Percentiles rank a stretch among this genome's conserved stretches.
phyloP scores from a whole-genome alignment of 192 early-diverging fungal genomes.

The Entophlyctis luteolus region DNA sequence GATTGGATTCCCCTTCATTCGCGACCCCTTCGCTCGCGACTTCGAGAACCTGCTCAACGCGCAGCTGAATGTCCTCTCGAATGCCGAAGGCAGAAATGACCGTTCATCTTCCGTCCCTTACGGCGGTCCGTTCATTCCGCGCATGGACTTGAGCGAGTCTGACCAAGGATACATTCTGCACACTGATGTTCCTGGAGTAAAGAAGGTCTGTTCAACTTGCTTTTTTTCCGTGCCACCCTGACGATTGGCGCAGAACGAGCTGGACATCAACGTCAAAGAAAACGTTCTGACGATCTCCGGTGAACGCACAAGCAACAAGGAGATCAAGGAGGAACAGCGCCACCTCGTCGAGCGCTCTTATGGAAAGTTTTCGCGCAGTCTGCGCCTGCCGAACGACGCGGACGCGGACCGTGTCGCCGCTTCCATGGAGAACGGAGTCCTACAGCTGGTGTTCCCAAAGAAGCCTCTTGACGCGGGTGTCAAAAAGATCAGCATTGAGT shows the following conservation, averaged over 20 bases:
- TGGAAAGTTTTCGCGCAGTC: constrained; percentile 40
- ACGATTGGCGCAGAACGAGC: constrained; percentile 31
- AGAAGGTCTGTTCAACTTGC: constrained; percentile 6
- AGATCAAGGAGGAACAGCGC: constrained; percentile 38
- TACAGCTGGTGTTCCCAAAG: constrained; percentile 15
- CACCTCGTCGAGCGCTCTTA: constrained; percentile 46
- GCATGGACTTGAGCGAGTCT: constrained; percentile 45
- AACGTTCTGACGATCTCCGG: constrained; percentile 43
- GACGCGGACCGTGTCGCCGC: not conserved
- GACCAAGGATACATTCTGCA: constrained; percentile 41
- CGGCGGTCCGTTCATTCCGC: constrained; percentile 4
- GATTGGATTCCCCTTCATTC: too few relatives aligned
- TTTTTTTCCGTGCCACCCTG: not conserved
- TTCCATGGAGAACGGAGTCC: constrained; percentile 14
- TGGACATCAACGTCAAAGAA: constrained; percentile 44
- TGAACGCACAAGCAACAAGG: constrained; percentile 29
- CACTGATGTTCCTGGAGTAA: constrained; percentile 16
- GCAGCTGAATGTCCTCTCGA: not conserved
- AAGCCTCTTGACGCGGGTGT: not conserved
- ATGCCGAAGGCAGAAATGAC: not conserved
- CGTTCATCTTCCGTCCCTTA: not conserved
- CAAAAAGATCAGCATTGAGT: constrained; percentile 24
- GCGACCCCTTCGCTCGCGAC: not conserved
- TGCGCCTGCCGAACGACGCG: constrained; percentile 40
- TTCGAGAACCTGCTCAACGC: not conserved